phyloP scores from a whole-genome alignment of 768 basidiomycete genomes.

The Podaxis pistillaris region DNA sequence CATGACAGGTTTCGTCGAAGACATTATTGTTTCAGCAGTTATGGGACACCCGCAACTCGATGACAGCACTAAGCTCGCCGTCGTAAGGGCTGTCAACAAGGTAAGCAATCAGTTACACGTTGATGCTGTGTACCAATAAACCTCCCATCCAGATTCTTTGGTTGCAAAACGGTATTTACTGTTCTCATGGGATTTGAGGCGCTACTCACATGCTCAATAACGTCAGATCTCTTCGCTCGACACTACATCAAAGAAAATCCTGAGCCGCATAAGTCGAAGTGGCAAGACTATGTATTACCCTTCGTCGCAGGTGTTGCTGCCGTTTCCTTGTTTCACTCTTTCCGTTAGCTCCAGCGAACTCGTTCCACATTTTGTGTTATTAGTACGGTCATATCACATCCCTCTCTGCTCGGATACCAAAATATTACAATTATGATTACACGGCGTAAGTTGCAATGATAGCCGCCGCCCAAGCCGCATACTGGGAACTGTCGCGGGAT shows the following conservation, averaged over 20 bases:
- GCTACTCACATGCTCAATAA: neutral
- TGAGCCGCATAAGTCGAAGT: neutral
- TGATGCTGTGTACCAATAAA: neutral
- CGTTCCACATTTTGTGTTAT: neutral
- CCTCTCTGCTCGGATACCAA: neutral
- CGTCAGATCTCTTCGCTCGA: conserved; percentile 37
- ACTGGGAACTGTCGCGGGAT: neutral
- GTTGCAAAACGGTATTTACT: conserved; percentile 38
- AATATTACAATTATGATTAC: neutral
- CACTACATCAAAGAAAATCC: conserved; percentile 36
- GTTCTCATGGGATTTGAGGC: neutral
- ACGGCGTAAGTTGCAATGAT: neutral
- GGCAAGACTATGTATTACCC: conserved; percentile 1
- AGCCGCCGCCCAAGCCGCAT: neutral
- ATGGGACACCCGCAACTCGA: conserved; percentile 36
- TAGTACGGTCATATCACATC: neutral
- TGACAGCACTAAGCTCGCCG: conserved; percentile 36
- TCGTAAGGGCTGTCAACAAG: conserved; percentile 44
- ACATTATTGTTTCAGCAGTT: conserved; percentile 40
- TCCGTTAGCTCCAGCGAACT: neutral
- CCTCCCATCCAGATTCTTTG: conserved; percentile 35
- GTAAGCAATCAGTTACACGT: conserved; percentile 20
- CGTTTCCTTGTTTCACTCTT: neutral
- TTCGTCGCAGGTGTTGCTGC: neutral
- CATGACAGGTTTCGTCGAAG: conserved; percentile 39